phyloP scores from a whole-genome alignment of 495 filamentous ascomycete genomes.

The Aspergillus incahuasiensis region DNA sequence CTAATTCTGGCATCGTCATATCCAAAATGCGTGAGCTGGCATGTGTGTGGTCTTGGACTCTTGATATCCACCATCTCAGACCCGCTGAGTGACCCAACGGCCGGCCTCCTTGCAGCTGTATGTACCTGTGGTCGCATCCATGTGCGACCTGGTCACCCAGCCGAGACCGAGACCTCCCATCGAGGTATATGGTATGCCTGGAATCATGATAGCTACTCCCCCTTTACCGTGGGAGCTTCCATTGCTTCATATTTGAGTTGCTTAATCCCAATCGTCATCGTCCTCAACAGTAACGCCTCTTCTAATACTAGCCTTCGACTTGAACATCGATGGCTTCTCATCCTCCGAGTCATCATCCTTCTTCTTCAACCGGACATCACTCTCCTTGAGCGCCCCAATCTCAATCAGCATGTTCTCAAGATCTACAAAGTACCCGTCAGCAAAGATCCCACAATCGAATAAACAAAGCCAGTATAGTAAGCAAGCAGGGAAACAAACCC shows the following conservation, averaged over 20 bases:
- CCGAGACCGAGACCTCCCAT: neutral
- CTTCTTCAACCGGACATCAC: conserved; percentile 71
- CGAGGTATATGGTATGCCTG: neutral
- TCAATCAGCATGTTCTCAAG: conserved; percentile 76
- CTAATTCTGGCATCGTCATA: neutral
- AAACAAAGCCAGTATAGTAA: neutral
- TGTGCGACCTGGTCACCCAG: neutral
- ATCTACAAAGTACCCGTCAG: conserved; percentile 30
- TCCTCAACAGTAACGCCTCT: conserved; percentile 15
- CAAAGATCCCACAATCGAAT: neutral
- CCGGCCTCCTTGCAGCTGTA: neutral
- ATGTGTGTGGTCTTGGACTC: too few species aligned
- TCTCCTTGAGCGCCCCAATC: conserved; percentile 68
- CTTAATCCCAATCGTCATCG: conserved; percentile 72
- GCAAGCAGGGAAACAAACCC: conserved; percentile 35
- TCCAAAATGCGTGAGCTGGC: neutral
- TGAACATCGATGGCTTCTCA: conserved; percentile 33
- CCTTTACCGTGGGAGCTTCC: neutral
- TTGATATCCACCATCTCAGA: neutral
- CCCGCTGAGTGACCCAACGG: neutral
- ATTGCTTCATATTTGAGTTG: neutral
- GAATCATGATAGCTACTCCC: neutral
- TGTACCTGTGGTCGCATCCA: neutral
- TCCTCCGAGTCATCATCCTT: conserved; percentile 49
- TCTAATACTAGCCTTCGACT: conserved; percentile 18